phyloP scores from a whole-genome alignment of 2,329 filamentous ascomycete species.

The Elsinoe perseae region DNA sequence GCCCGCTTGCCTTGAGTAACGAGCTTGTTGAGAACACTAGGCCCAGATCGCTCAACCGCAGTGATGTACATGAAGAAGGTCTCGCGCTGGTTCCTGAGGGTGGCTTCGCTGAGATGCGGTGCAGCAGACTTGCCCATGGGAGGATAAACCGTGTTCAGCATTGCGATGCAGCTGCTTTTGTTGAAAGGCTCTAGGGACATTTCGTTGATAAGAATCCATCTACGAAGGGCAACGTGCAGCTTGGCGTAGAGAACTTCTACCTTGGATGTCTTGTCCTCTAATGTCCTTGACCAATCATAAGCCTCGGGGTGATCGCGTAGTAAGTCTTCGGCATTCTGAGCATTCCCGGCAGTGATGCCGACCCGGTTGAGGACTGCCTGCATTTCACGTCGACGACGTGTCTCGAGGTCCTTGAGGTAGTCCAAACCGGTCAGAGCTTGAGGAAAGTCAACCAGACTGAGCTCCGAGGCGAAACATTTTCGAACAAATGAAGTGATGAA shows the following conservation, averaged over 20 bases:
- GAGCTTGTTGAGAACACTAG: conserved; percentile 45
- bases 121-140: conserved; percentile 46
- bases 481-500: conserved; percentile 57
- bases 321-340: conserved; percentile 40
- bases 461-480: conserved; percentile 49
- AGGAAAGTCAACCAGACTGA: conserved; percentile 55
- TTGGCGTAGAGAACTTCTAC: conserved; percentile 53
- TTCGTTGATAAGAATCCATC: conserved; percentile 61
- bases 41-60: conserved; percentile 50
- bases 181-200: conserved; percentile 55
- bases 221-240: conserved; percentile 53
- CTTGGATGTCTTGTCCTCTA: conserved; percentile 41
- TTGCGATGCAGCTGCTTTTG: conserved; percentile 58
- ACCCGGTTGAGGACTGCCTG: conserved; percentile 47
- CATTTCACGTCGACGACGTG: conserved; percentile 51
- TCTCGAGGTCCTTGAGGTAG: conserved; percentile 58
- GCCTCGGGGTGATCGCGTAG: conserved; percentile 49
- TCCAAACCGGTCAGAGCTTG: conserved; percentile 59
- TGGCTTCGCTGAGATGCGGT: conserved; percentile 43
- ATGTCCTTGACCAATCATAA: conserved; percentile 44
- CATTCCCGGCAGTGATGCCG: conserved; percentile 41
- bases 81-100: conserved; percentile 51
- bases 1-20: conserved; percentile 46
- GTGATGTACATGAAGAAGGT: conserved; percentile 56
- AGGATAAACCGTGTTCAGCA: conserved; percentile 61